Base-by-base conservation (phyloP, 306 rosid species). In the Dryas octopetala region DNA sequence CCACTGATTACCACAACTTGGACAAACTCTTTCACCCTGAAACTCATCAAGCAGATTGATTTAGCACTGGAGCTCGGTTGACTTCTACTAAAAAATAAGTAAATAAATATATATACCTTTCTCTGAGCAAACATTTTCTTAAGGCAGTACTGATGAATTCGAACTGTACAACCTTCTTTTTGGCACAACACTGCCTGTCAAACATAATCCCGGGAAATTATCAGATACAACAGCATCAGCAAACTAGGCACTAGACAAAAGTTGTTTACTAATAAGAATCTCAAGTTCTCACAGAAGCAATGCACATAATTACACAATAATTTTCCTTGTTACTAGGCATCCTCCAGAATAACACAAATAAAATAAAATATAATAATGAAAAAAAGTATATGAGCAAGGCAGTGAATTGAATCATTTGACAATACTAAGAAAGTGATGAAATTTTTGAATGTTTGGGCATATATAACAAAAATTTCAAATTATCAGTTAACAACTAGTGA, bases 61-160 rank as follows among this genome's bases (percentile, higher is more conserved):
- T 46, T 74, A 70, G 70, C 51, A 51, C 54, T 16, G 28, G 4
- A 59, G 54, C 38, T 54, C 47, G 53, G 63, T 19, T 74, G 47
- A 23, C 54, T 12, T 46, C 23, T 54, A 74, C 60, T 73, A 11
- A 50, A 14, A 15, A 58, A 38, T 48, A 66, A 73, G 66, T 47
- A 62, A 50, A 82, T 79, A 53, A 40, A 67, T 75, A 74, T 13
- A 28, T 62, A 38, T 85, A 94, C 97, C 97, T 81, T 87, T 67
- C 52, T 84, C 79, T 80, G 76, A 4, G 78, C 80, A 64, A 86
- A 88, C 73, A 90, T 79, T 66, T 94, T 90, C 87, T 85, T 83
- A 64, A 87, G 84, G 79, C 98, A 94, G 83, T 94, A 88, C 45
- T 48, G 82, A 82, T 91, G 98, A 74, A 94, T 87, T 76, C 96